Evolutionary conservation across 73 alveolate species (phyloP).

Genomic region (Paramecium octaurelia): DNA sequence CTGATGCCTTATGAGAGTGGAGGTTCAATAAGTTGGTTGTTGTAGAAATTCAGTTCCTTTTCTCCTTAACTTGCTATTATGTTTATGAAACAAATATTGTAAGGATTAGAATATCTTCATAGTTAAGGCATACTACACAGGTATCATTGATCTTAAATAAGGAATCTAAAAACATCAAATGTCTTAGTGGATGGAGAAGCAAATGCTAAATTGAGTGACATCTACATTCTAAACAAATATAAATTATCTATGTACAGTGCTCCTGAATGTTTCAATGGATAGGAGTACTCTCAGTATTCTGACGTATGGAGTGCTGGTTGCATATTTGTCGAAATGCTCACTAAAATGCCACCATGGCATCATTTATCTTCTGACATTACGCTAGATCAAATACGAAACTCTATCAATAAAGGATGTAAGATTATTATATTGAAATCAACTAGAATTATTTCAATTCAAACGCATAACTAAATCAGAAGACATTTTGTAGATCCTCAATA

Average conservation of each 20-base stretch:
- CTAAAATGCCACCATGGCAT: constrained; percentile 48
- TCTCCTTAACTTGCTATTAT: background rate
- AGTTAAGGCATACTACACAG: background rate
- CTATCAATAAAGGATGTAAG: background rate
- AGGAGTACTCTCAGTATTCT: constrained; percentile 65
- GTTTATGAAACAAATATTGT: background rate
- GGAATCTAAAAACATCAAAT: background rate
- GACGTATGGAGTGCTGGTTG: constrained; percentile 95
- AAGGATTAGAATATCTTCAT: constrained; percentile 5
- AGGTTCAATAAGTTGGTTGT: background rate
- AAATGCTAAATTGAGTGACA: background rate
- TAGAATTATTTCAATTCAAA: background rate
- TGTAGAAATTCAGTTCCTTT: background rate
- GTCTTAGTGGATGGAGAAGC: background rate
- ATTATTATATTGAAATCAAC: background rate
- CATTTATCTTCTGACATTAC: background rate
- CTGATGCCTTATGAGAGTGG: background rate
- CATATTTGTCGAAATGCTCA: constrained; percentile 79
- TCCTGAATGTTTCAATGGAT: constrained; percentile 75
- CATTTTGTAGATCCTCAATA: background rate
- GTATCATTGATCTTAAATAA: background rate
- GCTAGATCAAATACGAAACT: background rate
- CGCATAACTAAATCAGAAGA: background rate
- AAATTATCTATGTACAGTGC: constrained; percentile 70
- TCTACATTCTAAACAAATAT: background rate